phyloP scores from a whole-genome alignment of 2,329 filamentous ascomycete genomes.

The Penicillium sp. region DNA sequence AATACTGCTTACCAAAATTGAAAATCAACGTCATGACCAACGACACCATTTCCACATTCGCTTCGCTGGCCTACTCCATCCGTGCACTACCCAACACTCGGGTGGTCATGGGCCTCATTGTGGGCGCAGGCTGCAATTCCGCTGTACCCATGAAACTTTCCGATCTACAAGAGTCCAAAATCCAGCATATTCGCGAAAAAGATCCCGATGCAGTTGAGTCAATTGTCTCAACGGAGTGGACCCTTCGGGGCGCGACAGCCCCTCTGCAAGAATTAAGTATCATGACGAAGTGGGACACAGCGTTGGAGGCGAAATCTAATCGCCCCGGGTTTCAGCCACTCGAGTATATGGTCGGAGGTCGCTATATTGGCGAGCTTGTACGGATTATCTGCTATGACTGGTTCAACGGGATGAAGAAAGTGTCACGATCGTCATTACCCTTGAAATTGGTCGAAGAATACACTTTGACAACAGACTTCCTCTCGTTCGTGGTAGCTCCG shows the following conservation, averaged over 20 bases:
- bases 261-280: constrained; percentile 61
- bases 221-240: constrained; percentile 77
- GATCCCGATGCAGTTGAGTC: constrained; percentile 55
- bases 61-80: constrained; percentile 71
- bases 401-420: constrained; percentile 45
- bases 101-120: constrained; percentile 72
- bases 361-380: constrained; percentile 71
- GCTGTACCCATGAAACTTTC: constrained; percentile 66
- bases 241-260: constrained; percentile 65
- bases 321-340: constrained; percentile 71
- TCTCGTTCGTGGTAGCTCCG: constrained; percentile 64
- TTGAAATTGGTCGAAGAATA: constrained; percentile 53
- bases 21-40: constrained; percentile 72
- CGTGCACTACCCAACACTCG: constrained; percentile 57
- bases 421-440: constrained; percentile 51
- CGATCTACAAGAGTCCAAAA: constrained; percentile 61
- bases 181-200: constrained; percentile 46
- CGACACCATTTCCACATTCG: constrained; percentile 72
- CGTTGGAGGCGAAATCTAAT: constrained; percentile 62
- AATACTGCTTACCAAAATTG: constrained; percentile 57
- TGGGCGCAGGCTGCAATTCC: constrained; percentile 74
- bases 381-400: constrained; percentile 66
- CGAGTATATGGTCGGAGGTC: constrained; percentile 74
- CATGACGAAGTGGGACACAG: constrained; percentile 65
- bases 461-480: constrained; percentile 64